Conservation (phyloP, 306 rosid species). For the Chamaecrista fasciculata region DNA sequence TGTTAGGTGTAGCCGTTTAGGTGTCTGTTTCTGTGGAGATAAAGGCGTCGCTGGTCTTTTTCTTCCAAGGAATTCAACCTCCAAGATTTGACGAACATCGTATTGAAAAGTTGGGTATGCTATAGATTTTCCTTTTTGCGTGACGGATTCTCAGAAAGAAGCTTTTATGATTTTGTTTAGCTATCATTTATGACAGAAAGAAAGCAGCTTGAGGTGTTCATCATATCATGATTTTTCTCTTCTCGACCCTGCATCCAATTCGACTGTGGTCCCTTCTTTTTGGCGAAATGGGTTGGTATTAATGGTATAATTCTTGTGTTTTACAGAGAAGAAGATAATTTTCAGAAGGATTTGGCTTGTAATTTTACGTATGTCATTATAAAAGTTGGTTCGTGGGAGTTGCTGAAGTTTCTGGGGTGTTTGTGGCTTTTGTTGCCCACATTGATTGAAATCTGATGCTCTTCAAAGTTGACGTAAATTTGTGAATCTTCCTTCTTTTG, state of each 20-base stretch:
- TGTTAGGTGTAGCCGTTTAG: neutral
- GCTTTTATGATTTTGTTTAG: neutral
- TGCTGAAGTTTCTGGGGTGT: slow-evolving; percentile 18
- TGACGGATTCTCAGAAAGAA: slow-evolving; percentile 22
- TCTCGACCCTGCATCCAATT: slow-evolving; percentile 7
- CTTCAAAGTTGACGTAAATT: slow-evolving; percentile 17
- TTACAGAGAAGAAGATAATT: slow-evolving; percentile 29
- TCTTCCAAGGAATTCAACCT: slow-evolving; percentile 24
- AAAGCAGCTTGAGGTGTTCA: slow-evolving; percentile 18
- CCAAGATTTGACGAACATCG: slow-evolving; percentile 35
- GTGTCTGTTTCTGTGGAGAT: slow-evolving; percentile 26
- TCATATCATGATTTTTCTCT: neutral
- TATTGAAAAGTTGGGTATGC: slow-evolving; percentile 10
- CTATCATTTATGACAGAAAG: slow-evolving; percentile 10
- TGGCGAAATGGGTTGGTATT: slow-evolving; percentile 30
- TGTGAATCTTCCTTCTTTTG: neutral
- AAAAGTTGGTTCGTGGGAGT: slow-evolving; percentile 8
- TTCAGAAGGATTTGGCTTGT: slow-evolving; percentile 14
- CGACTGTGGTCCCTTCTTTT: neutral
- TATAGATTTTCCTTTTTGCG: slow-evolving; percentile 23
- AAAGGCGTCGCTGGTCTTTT: slow-evolving; percentile 35
- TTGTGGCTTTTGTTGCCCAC: slow-evolving; percentile 17
- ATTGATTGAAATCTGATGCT: slow-evolving; percentile 16
- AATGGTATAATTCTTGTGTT: slow-evolving; percentile 26
- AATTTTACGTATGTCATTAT: neutral